A percentile compares a stretch with the other conserved stretches of the same genome.
Evolutionary conservation across 345 rosid species (phyloP).

Genomic region (Eutrema yunnanense): DNA sequence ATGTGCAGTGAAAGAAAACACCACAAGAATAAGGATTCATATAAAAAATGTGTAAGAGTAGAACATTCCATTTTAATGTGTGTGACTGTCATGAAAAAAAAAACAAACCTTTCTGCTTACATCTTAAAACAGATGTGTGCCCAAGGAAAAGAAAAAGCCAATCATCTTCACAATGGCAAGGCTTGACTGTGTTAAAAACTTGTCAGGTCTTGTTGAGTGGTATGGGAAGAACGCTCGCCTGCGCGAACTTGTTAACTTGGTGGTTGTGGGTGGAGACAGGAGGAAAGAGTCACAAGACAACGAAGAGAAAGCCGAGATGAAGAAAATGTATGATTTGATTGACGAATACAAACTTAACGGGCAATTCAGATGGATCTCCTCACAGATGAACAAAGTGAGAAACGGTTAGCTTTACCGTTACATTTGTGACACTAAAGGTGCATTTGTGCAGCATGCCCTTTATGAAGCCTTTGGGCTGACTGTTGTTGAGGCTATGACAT

Average conservation of each 20-base stretch:
- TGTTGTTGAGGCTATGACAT: constrained; percentile 86
- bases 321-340: constrained; percentile 60
- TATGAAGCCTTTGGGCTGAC: constrained; percentile 90
- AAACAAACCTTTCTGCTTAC: neutral
- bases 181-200: constrained; percentile 83
- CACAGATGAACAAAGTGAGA: constrained; percentile 86
- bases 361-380: constrained; percentile 84
- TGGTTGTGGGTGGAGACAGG: constrained; percentile 92
- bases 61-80: neutral
- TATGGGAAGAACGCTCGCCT: constrained; percentile 69
- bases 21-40: too few species aligned
- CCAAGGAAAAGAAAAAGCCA: constrained; percentile 68
- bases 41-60: too few species aligned
- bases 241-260: constrained; percentile 64
- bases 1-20: too few species aligned
- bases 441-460: constrained; percentile 83
- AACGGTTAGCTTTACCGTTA: constrained; percentile 80
- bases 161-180: constrained; percentile 89
- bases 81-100: neutral
- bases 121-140: constrained; percentile 47
- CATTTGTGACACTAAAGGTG: constrained; percentile 79
- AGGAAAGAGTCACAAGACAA: constrained; percentile 79
- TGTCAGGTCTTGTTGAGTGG: constrained; percentile 83
- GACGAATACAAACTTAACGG: constrained; percentile 69
- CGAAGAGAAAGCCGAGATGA: constrained; percentile 89